phyloP scores from a whole-genome alignment of 768 basidiomycete genomes.

The Coprinellus micaceus region DNA sequence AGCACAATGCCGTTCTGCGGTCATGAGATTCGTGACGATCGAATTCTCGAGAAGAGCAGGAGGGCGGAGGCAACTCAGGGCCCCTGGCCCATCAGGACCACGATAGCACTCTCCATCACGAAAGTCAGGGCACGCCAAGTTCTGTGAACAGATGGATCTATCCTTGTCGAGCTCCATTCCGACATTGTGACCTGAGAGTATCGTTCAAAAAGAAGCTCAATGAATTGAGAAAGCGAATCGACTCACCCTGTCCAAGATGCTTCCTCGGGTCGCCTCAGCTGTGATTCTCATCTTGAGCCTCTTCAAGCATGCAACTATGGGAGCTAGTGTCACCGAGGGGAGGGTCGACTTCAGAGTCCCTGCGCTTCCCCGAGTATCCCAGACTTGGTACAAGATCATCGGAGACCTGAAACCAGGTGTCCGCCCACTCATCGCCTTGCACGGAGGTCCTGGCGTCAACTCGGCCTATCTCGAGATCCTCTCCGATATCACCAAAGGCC shows the following conservation, averaged over 20 bases:
- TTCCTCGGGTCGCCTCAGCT: not conserved
- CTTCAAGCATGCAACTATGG: not conserved
- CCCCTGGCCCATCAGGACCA: too few relatives aligned
- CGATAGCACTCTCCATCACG: too few relatives aligned
- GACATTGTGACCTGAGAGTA: not conserved
- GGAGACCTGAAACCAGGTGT: slow-evolving; percentile 37
- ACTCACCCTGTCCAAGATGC: not conserved
- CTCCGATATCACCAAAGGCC: slow-evolving; percentile 32
- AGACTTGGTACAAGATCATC: slow-evolving; percentile 52
- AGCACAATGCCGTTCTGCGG: too few relatives aligned
- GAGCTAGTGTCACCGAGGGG: not conserved
- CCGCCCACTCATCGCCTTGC: slow-evolving; percentile 47
- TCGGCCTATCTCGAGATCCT: slow-evolving; percentile 39
- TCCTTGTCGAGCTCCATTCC: not conserved
- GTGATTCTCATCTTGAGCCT: not conserved
- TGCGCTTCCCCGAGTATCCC: not conserved
- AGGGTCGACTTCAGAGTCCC: not conserved
- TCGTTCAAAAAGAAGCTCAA: not conserved
- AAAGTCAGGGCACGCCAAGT: too few relatives aligned
- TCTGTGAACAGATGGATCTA: too few relatives aligned
- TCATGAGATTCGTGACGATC: too few relatives aligned
- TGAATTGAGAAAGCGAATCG: not conserved
- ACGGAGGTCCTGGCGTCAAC: slow-evolving; percentile 50
- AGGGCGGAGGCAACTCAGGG: too few relatives aligned
- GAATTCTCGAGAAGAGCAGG: too few relatives aligned